Evolutionary conservation across 2,329 filamentous ascomycete genomes (phyloP), one percentile per base, ranked within the genome.

Genomic region (Myriosclerotinia curreyana): DNA sequence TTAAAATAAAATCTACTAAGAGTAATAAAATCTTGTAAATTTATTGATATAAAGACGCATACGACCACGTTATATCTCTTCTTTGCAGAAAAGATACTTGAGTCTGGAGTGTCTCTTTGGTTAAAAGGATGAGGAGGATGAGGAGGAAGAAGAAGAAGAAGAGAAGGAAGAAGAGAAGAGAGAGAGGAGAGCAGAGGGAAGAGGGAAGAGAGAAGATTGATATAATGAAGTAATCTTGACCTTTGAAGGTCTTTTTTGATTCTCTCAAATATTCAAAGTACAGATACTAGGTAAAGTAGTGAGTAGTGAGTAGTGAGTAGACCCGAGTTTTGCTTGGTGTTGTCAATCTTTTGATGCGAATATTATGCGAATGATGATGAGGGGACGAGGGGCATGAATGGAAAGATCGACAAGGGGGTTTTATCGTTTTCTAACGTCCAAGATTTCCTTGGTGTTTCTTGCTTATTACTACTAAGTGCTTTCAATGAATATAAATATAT

Each of bases 301-400:
- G n/a, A 38, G 36, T 38, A 11, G 9, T 38, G 8, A 50, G 48
- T 20, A 14, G 28, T 58, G 54, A 58, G 46, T 34, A 58, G 54
- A 58, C 54, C 55, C 55, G 55, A 58, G 55, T 58, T 48, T 59
- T 48, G 9, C 22, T 48, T 25, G 44, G 42, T 48, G 31, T 22
- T 48, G 31, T 22, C 15, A 11, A 48, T 48, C 44, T 48, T n/a
- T n/a, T n/a, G n/a, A n/a, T n/a, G n/a, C n/a, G n/a, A n/a, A n/a
- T n/a, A n/a, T n/a, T n/a, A n/a, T 58, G 55, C 28, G 36, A 58
- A 22, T 48, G 44, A 22, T 48, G 44, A 48, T n/a, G n/a, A n/a
- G n/a, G n/a, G 20, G 44, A 20, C 36, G 55, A 58, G 55, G 55
- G 55, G 55, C 42, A 44, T 31, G 28, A 31, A 31, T 31, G 38